A percentile compares a stretch with the other conserved stretches of the same genome.
Evolutionary conservation across 2,329 filamentous ascomycete genomes (phyloP).

Genomic region (Epichloe festucae): DNA sequence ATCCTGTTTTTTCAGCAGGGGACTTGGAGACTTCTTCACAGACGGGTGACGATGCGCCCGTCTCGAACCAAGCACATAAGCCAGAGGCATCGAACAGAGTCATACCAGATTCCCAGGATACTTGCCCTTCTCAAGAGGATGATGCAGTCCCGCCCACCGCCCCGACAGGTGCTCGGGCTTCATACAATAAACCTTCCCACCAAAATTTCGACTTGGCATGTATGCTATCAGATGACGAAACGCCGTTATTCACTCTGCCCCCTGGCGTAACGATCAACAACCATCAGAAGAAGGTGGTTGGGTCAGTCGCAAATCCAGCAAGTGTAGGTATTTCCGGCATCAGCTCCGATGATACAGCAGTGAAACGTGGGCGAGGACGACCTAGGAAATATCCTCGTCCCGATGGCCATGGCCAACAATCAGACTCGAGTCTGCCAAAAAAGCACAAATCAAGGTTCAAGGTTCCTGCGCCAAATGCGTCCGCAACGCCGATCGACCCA

Average conservation of each 20-base stretch:
- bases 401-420: background rate
- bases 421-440: background rate
- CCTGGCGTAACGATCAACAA: background rate
- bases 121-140: constrained; percentile 5
- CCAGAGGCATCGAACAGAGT: constrained; percentile 1
- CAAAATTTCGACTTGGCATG: constrained; percentile 7
- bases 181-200: background rate
- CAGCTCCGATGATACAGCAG: background rate
- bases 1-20: constrained; percentile 1
- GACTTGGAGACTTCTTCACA: constrained; percentile 3
- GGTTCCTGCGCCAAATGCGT: background rate
- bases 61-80: constrained; percentile 1
- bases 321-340: background rate
- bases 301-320: background rate
- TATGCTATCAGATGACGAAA: constrained; percentile 24
- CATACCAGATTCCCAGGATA: constrained; percentile 19
- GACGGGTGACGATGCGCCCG: constrained; percentile 3
- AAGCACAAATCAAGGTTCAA: background rate
- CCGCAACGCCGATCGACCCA: background rate
- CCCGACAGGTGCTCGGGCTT: background rate
- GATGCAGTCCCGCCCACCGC: background rate
- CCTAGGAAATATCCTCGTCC: constrained; percentile 1
- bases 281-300: background rate
- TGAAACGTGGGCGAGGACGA: constrained; percentile 1
- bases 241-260: constrained; percentile 14